A percentile compares a stretch with the other conserved stretches of the same genome.
Evolutionary conservation across 176 grass and related monocot species (phyloP).

Genomic region (Elaeis guineensis): DNA sequence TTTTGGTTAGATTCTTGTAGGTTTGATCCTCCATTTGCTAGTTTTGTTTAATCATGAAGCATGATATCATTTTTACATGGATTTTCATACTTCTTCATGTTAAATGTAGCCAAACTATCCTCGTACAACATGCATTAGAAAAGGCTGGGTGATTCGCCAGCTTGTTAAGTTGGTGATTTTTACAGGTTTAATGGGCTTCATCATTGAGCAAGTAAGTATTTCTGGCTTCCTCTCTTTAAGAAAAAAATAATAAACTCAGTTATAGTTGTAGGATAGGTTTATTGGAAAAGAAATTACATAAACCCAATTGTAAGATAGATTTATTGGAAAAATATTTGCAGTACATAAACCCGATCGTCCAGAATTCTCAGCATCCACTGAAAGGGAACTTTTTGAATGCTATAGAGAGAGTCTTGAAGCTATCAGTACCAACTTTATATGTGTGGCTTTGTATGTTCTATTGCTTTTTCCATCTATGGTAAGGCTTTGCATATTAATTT

Average conservation of each 20-base stretch:
- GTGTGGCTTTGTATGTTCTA: constrained; percentile 99
- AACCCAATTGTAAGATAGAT: constrained; percentile 48
- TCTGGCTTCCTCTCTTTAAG: not conserved
- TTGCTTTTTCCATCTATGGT: constrained; percentile 98
- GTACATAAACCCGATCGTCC: constrained; percentile 97
- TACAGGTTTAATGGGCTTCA: constrained; percentile 95
- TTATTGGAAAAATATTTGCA: constrained; percentile 26
- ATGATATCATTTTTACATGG: too few species aligned
- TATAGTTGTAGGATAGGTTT: not conserved
- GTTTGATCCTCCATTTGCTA: too few species aligned
- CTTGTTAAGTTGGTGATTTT: constrained; percentile 76
- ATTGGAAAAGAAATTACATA: constrained; percentile 56
- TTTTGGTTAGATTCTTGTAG: too few species aligned
- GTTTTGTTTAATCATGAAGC: too few species aligned
- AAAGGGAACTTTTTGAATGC: constrained; percentile 89
- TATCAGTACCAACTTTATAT: constrained; percentile 89
- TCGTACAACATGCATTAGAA: constrained; percentile 61
- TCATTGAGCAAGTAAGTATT: constrained; percentile 75
- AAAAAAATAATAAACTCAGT: constrained; percentile 8
- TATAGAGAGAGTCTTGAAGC: constrained; percentile 91
- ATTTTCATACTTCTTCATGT: not conserved
- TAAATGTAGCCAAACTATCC: constrained; percentile 81
- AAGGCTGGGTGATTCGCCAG: constrained; percentile 79
- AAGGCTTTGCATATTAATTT: constrained; percentile 15
- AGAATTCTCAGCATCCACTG: constrained; percentile 92